Base-by-base conservation (phyloP, 2,329 filamentous ascomycete species). In the Fusarium solani-melongenae region DNA sequence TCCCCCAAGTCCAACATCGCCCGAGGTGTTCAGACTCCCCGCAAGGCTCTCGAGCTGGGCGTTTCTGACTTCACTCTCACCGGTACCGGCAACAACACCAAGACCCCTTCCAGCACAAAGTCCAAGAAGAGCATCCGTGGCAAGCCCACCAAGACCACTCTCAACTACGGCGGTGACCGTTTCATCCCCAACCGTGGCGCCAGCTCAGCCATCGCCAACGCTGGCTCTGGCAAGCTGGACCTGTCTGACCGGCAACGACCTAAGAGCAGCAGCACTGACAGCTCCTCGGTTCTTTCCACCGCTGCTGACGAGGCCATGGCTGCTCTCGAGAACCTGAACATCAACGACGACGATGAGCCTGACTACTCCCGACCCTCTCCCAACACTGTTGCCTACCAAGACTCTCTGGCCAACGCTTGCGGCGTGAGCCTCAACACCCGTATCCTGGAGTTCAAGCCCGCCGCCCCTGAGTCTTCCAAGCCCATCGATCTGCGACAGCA, bases 1-100 rank as follows among this genome's bases (percentile, higher is more conserved):
- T 98, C 96, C 3, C 95, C 95, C 81, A 98, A 98, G 88, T 98
- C 95, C 68, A 98, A 98, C 88, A 98, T 98, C 82, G 94, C 93
- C 75, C 91, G 91, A 74, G 86, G 86, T 46, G 89, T 90, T 65
- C 89, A 92, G 67, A 95, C 94, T 49, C 95, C 96, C 22, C 93
- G 94, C 79, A 94, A 93, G 82, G 89, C 87, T 55, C 89, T 98
- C 41, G 96, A 98, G 83, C 90, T 98, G 44, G 95, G 94, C 75
- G 92, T 98, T 36, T 98, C 95, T 44, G 95, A 99, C 81, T 98
- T 96, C 88, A 91, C 94, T 20, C 88, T 99, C 78, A 94, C 93
- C 61, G 95, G 95, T 72, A 97, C 95, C 63, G 94, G 94, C 67
- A 86, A 83, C 74, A 80, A 79, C 74, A 81, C 79, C 75, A 91